phyloP scores from a whole-genome alignment of 106 monocot species.

The Apostasia ramifera region DNA sequence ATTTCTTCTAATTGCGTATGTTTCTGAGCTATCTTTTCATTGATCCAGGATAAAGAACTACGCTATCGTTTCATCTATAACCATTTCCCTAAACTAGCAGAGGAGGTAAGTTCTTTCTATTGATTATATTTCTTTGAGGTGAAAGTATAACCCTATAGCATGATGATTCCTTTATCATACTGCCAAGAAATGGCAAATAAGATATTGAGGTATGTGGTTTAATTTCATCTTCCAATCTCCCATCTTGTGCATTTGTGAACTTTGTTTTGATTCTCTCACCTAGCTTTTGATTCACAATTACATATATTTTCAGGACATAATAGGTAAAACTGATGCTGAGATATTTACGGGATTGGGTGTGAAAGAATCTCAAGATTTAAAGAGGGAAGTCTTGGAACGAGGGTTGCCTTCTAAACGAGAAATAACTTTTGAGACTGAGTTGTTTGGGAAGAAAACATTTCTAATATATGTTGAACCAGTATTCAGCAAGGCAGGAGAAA shows the following conservation, averaged over 20 bases:
- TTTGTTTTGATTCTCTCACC: background rate
- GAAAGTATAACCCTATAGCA: background rate
- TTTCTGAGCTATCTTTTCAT: background rate
- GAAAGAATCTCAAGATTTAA: slow-evolving; percentile 55
- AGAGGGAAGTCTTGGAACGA: slow-evolving; percentile 52
- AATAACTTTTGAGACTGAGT: slow-evolving; percentile 55
- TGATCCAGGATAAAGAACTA: slow-evolving; percentile 64
- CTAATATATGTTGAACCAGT: slow-evolving; percentile 76
- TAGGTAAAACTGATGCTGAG: slow-evolving; percentile 76
- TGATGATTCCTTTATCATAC: background rate
- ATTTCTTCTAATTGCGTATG: background rate
- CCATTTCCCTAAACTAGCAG: slow-evolving; percentile 54
- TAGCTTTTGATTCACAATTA: slow-evolving; percentile 15
- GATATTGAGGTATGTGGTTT: background rate
- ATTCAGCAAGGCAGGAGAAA: slow-evolving; percentile 58
- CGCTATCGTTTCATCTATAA: slow-evolving; percentile 83
- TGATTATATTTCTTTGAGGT: background rate
- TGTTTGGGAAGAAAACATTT: slow-evolving; percentile 75
- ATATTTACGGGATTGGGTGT: slow-evolving; percentile 60
- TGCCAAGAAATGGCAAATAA: background rate
- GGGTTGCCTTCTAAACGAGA: slow-evolving; percentile 57
- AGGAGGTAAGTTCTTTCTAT: slow-evolving; percentile 35
- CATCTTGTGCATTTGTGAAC: background rate
- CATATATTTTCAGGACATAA: slow-evolving; percentile 56
- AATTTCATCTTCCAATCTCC: background rate